phyloP scores from a whole-genome alignment of 805 yeast genomes.

The Kodamaea sagamina region DNA sequence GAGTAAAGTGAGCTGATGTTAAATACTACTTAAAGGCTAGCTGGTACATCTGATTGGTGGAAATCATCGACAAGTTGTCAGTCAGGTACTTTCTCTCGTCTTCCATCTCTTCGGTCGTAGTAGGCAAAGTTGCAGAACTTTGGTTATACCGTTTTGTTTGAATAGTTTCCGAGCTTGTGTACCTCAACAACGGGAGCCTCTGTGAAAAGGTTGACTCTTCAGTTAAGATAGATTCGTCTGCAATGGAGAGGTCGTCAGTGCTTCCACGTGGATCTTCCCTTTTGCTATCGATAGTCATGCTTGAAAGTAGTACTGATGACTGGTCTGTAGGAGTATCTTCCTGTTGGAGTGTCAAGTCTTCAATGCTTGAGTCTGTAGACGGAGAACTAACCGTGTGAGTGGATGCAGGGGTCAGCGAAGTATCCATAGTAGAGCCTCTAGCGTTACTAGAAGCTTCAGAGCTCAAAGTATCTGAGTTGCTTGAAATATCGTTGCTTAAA shows the following conservation, averaged over 20 bases:
- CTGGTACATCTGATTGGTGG: constrained; percentile 13
- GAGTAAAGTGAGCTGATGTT: constrained; percentile 5
- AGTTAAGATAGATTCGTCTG: constrained; percentile 10
- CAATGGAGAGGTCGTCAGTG: neutral
- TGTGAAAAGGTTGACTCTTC: constrained; percentile 27
- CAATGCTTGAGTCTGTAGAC: neutral
- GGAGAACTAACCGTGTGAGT: neutral
- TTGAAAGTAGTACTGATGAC: neutral
- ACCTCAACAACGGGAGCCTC: constrained; percentile 27
- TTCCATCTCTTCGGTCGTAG: constrained; percentile 6
- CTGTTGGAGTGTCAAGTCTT: neutral
- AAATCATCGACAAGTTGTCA: constrained; percentile 27
- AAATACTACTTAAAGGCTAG: neutral
- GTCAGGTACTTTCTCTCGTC: constrained; percentile 21
- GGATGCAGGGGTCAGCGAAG: neutral
- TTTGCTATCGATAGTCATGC: neutral
- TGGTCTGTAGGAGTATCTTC: neutral
- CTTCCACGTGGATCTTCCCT: neutral
- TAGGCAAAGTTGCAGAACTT: constrained; percentile 5
- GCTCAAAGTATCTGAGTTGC: constrained; percentile 5
- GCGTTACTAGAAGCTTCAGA: constrained; percentile 2
- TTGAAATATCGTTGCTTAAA: constrained; percentile 2
- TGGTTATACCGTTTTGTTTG: constrained; percentile 8
- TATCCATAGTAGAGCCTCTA: constrained; percentile 1
- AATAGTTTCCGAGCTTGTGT: constrained; percentile 22